Conservation (phyloP, 768 basidiomycete genomes). For the Obba rivulosa region DNA sequence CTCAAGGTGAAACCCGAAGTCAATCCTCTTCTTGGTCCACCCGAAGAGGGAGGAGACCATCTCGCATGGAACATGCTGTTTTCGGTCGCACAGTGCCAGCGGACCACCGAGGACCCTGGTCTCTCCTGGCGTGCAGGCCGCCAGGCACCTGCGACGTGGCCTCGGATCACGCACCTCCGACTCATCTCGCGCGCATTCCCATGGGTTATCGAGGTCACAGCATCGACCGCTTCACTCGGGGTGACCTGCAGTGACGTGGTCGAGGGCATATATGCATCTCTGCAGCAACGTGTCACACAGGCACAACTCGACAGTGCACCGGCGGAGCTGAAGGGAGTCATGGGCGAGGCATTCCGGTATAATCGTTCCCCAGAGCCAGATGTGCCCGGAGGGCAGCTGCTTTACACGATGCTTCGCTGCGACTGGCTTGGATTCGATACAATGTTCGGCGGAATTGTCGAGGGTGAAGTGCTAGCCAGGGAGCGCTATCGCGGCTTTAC, state of each 20-base stretch:
- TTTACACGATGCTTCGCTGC: conserved; percentile 55
- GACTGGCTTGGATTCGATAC: conserved; percentile 60
- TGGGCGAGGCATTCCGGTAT: conserved; percentile 51
- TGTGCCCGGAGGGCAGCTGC: conserved; percentile 66
- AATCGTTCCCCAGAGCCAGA: conserved; percentile 63
- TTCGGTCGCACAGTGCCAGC: conserved; percentile 51
- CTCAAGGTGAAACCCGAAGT: conserved; percentile 43
- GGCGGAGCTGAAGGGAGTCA: conserved; percentile 30
- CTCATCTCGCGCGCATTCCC: conserved; percentile 52
- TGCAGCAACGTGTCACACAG: conserved; percentile 46
- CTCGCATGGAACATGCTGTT: conserved; percentile 77
- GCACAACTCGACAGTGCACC: conserved; percentile 46
- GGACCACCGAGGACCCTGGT: conserved; percentile 52
- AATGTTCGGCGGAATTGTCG: conserved; percentile 57
- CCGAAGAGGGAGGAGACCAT: conserved; percentile 36
- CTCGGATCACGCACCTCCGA: conserved; percentile 48
- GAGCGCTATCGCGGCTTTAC: conserved; percentile 37
- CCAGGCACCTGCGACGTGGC: conserved; percentile 59
- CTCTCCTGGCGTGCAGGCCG: conserved; percentile 68
- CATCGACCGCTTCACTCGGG: conserved; percentile 38
- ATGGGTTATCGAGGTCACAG: conserved; percentile 47
- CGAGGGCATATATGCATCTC: conserved; percentile 43
- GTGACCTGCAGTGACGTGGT: conserved; percentile 67
- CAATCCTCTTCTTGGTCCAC: conserved; percentile 58
- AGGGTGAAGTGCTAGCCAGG: conserved; percentile 38